Percentiles rank a stretch among this genome's conserved stretches.
Conservation (phyloP, 352 stramenopile species). For the Globisporangium iwayamae region DNA sequence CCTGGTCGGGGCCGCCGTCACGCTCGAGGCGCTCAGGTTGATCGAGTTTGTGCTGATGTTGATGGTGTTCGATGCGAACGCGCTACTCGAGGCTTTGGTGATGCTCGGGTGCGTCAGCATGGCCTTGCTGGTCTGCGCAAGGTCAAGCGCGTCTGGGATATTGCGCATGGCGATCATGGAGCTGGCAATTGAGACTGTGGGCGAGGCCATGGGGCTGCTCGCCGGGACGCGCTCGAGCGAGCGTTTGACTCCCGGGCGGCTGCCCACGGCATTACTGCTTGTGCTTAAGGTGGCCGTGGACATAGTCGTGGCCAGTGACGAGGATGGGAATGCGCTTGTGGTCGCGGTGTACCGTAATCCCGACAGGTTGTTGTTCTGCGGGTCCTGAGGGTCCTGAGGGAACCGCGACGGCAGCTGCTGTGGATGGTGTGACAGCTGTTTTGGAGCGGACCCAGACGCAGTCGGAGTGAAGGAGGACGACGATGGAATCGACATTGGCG, state of each 20-base stretch:
- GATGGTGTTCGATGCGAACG: constrained; percentile 15
- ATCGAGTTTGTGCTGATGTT: constrained; percentile 33
- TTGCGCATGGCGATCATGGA: constrained; percentile 73
- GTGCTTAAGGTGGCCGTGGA: constrained; percentile 8
- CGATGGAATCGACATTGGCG: background rate
- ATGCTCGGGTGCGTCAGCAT: constrained; percentile 19
- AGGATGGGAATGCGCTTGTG: constrained; percentile 16
- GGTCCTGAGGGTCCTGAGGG: constrained; percentile 11
- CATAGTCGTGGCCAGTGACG: constrained; percentile 11
- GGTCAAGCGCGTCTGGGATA: constrained; percentile 16
- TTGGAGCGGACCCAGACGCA: constrained; percentile 2
- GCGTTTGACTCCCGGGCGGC: constrained; percentile 45
- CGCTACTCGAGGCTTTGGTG: constrained; percentile 1
- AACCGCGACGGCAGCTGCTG: constrained; percentile 20
- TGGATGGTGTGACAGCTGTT: constrained; percentile 11
- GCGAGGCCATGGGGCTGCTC: constrained; percentile 32
- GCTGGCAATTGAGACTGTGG: constrained; percentile 45
- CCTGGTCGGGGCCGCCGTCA: background rate
- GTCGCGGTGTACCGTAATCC: constrained; percentile 7
- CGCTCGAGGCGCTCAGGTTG: constrained; percentile 20
- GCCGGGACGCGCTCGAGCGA: constrained; percentile 23
- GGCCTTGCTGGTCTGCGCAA: constrained; percentile 20
- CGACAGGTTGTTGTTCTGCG: background rate
- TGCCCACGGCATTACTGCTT: constrained; percentile 2
- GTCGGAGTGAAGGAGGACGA: background rate